Evolutionary conservation across 805 yeast species (phyloP).

Genomic region (Maudiozyma barnettii): DNA sequence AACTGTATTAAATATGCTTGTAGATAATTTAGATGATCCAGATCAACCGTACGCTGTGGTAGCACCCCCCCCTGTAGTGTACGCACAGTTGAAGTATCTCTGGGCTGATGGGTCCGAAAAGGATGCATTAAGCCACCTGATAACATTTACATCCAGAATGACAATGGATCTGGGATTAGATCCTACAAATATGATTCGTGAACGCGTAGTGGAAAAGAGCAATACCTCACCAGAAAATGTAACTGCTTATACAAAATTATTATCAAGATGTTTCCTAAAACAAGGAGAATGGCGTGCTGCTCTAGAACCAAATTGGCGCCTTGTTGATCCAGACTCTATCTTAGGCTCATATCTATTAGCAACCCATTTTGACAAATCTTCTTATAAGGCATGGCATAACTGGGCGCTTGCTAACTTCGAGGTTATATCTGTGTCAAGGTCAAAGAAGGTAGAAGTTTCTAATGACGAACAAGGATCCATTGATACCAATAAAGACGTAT

Average conservation of each 20-base stretch:
- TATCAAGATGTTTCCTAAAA: constrained; percentile 90
- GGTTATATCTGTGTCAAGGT: constrained; percentile 60
- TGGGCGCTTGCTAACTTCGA: constrained; percentile 99
- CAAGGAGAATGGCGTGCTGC: constrained; percentile 98
- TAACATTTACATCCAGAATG: constrained; percentile 85
- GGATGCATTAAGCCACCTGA: constrained; percentile 77
- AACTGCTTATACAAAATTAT: constrained; percentile 69
- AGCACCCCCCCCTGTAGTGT: constrained; percentile 94
- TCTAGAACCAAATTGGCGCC: constrained; percentile 69
- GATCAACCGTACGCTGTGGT: constrained; percentile 46
- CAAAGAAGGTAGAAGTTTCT: constrained; percentile 12
- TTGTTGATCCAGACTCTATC: constrained; percentile 69
- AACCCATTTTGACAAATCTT: constrained; percentile 81
- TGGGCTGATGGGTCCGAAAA: constrained; percentile 90
- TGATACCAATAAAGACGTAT: constrained; percentile 6
- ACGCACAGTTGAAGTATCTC: constrained; percentile 91
- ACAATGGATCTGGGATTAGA: constrained; percentile 80
- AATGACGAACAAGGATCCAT: constrained; percentile 2
- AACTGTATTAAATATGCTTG: constrained; percentile 69
- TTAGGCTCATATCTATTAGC: constrained; percentile 88
- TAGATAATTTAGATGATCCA: constrained; percentile 62
- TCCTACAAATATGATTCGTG: constrained; percentile 79
- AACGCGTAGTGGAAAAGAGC: constrained; percentile 61
- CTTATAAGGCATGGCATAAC: constrained; percentile 99
- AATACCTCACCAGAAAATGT: constrained; percentile 48